These are phyloP conservation scores for Penicillium hordei DNA, from an alignment of 2,329 filamentous ascomycete species.

Conservation along the genomic window DNA sequence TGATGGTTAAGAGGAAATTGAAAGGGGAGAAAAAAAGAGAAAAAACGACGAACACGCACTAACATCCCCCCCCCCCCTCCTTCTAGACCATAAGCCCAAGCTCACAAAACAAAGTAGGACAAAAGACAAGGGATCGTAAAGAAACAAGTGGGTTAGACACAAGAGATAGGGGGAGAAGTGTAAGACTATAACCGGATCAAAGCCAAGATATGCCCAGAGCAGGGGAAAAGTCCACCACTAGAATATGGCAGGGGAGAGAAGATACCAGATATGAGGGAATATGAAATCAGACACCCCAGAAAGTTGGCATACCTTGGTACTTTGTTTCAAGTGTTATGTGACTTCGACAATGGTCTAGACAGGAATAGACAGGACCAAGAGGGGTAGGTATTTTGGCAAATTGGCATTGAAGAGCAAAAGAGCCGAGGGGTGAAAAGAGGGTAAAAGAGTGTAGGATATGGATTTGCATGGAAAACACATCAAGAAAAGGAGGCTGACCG, in stretches of 20 bases:
- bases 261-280: not conserved
- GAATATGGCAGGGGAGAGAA: not conserved
- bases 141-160: not conserved
- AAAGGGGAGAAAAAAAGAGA: not conserved
- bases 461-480: not conserved
- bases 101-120: not conserved
- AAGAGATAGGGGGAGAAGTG: not conserved
- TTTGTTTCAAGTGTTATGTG: not conserved
- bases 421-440: not conserved
- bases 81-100: not conserved
- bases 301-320: not conserved
- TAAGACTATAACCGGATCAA: not conserved
- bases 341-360: not conserved
- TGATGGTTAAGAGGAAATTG: not conserved
- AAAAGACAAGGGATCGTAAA: not conserved
- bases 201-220: not conserved
- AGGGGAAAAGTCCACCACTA: too few species aligned
- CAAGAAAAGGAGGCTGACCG: not conserved
- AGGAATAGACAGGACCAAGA: not conserved
- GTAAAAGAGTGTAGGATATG: not conserved
- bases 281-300: not conserved
- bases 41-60: slow-evolving; percentile 1
- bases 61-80: not conserved
- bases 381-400: not conserved
- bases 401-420: not conserved